phyloP scores from a whole-genome alignment of 176 grass and related monocot genomes.

The Pontederia crassipes region DNA sequence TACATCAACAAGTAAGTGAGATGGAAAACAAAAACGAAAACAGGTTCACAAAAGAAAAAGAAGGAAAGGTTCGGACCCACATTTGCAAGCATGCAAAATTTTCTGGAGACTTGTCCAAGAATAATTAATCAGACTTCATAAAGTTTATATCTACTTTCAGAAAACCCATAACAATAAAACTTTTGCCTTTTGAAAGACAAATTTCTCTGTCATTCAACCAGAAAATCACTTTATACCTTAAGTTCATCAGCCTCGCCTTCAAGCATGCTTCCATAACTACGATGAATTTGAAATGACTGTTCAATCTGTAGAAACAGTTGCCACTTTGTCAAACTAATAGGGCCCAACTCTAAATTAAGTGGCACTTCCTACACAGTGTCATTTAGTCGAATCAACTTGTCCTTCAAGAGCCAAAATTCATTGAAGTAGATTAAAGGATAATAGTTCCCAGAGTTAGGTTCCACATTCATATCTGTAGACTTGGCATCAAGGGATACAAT shows the following conservation, averaged over 20 bases:
- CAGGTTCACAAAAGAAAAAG: no score
- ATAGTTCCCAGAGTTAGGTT: constrained; percentile 45
- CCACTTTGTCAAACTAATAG: constrained; percentile 97
- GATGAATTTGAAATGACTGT: constrained; percentile 92
- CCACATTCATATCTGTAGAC: constrained; percentile 69
- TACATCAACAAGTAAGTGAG: no score
- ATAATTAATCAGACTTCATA: no score
- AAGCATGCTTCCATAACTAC: constrained; percentile 97
- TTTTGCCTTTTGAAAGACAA: no score
- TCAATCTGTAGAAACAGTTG: constrained; percentile 95
- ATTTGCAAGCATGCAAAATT: no score
- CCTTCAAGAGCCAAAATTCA: constrained; percentile 94
- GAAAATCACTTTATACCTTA: constrained; percentile 39
- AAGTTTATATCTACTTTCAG: no score
- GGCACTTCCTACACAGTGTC: constrained; percentile 65
- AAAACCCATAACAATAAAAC: no score
- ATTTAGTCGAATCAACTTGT: constrained; percentile 80
- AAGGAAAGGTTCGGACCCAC: no score
- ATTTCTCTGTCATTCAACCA: neutral
- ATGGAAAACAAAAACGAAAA: no score
- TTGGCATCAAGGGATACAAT: constrained; percentile 53
- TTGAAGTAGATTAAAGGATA: constrained; percentile 90
- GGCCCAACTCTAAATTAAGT: constrained; percentile 75
- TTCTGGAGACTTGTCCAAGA: no score
- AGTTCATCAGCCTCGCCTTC: constrained; percentile 97